Evolutionary conservation across 768 basidiomycete genomes (phyloP), one percentile per base, ranked within the genome.

Genomic region (Tulasnella sp.): DNA sequence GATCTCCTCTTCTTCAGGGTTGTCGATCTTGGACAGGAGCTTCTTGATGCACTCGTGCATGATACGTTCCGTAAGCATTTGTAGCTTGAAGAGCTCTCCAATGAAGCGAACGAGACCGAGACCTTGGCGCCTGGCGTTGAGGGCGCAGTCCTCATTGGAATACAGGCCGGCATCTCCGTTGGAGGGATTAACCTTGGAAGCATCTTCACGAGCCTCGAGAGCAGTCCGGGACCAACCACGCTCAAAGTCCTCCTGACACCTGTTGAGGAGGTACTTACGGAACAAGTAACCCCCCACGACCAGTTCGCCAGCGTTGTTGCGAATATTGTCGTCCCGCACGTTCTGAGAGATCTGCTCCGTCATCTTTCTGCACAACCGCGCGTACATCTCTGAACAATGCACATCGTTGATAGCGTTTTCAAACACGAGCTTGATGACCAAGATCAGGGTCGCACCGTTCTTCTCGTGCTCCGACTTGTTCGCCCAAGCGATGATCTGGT

Each of bases 41-140:
- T 97, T 96, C 90, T 96, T 95, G 84, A 98, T 92, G 88, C 97
- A 99, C 86, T 96, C 94, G 88, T 96, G 94, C 94, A 99, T 99
- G 87, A 99, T 97, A 82, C 95, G 92, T 87, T 96, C 95, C 73
- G 96, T 96, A 77, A 98, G 88, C 96, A 98, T 98, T 86, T 95
- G 94, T 24, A 99, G 88, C 87, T 98, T 98, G 92, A 96, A 99
- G 77, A 99, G 88, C 86, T 99, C 97, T 81, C 97, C 97, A 81
- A 99, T 98, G 87, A 99, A 97, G 86, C 94, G 95, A 87, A 98
- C 96, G 82, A 99, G 90, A 88, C 97, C 96, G 19, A 98, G 92
- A 85, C 97, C 97, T 81, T 95, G 94, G 80, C 97, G 94, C 88
- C 98, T 99, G 58, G 96, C 97, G 88, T 97, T 98, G 86, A 97